Conservation (phyloP, 225 moss, liverwort and hornwort species). For the Polytrichum commune region DNA sequence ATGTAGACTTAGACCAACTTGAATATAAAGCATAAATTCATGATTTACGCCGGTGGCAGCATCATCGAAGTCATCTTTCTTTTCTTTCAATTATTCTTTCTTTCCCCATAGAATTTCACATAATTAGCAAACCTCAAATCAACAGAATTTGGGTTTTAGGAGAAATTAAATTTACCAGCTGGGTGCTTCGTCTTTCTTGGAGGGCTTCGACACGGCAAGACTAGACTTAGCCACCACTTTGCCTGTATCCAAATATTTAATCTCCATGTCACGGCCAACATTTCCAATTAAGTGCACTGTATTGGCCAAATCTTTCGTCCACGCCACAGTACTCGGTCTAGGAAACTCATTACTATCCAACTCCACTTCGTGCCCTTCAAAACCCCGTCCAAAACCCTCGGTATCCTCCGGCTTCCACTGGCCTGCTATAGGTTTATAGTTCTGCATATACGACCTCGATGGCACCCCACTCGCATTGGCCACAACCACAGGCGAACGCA, state of each 20-base stretch:
- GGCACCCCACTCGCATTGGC: neutral
- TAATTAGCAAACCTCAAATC: neutral
- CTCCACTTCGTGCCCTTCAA: slow-evolving; percentile 47
- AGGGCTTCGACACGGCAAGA: slow-evolving; percentile 50
- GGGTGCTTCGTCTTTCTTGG: slow-evolving; percentile 55
- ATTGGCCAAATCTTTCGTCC: slow-evolving; percentile 80
- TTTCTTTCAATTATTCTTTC: no score
- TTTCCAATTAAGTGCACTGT: slow-evolving; percentile 81
- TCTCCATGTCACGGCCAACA: slow-evolving; percentile 73
- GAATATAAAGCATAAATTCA: no score
- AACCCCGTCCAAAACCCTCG: slow-evolving; percentile 17
- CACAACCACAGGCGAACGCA: slow-evolving; percentile 5
- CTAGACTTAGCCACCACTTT: slow-evolving; percentile 75
- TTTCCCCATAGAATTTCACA: neutral
- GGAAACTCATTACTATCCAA: slow-evolving; percentile 54
- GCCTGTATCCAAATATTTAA: slow-evolving; percentile 82
- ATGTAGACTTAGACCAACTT: no score
- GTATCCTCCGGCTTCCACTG: slow-evolving; percentile 40
- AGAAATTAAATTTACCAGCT: slow-evolving; percentile 57
- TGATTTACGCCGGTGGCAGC: no score
- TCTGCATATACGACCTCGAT: slow-evolving; percentile 2
- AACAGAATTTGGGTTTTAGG: neutral
- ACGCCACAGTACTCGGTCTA: slow-evolving; percentile 58
- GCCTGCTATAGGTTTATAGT: neutral
- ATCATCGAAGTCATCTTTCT: no score